Percentiles rank a stretch among this genome's conserved stretches.
phyloP scores from a whole-genome alignment of 345 rosid genomes.

The Turritis glabra region DNA sequence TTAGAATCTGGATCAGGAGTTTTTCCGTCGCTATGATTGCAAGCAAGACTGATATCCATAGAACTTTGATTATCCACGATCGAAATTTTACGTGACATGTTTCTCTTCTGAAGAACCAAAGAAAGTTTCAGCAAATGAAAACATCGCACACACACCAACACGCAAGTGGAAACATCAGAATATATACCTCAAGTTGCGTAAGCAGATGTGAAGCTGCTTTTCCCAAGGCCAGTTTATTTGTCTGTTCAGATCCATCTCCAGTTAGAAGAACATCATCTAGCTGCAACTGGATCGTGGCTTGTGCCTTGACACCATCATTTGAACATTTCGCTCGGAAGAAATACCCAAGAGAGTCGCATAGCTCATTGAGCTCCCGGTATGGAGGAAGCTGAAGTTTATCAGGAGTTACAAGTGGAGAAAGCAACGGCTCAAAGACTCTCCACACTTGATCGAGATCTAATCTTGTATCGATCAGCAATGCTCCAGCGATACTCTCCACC shows the following conservation, averaged over 20 bases:
- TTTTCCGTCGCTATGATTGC: conserved; percentile 5
- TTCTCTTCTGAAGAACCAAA: conserved; percentile 50
- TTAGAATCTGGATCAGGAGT: conserved; percentile 16
- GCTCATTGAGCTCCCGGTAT: conserved; percentile 60
- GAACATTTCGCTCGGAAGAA: conserved; percentile 49
- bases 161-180: conserved; percentile 12
- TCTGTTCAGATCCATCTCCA: conserved; percentile 62
- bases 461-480: conserved; percentile 69
- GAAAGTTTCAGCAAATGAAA: conserved; percentile 10
- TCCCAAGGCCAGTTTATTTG: conserved; percentile 70
- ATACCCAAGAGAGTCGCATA: conserved; percentile 80
- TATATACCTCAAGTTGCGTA: conserved; percentile 75
- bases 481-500: conserved; percentile 89
- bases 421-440: conserved; percentile 69
- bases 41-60: conserved; percentile 18
- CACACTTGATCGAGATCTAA: conserved; percentile 74
- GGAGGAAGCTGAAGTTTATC: conserved; percentile 87
- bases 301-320: conserved; percentile 55
- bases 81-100: conserved; percentile 45
- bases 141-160: neutral
- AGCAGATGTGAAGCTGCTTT: conserved; percentile 77
- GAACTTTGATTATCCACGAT: conserved; percentile 43
- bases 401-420: conserved; percentile 82
- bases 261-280: conserved; percentile 61
- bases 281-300: conserved; percentile 65